Evolutionary conservation across 805 yeast species (phyloP).

Genomic region (Starmera quercuum): DNA sequence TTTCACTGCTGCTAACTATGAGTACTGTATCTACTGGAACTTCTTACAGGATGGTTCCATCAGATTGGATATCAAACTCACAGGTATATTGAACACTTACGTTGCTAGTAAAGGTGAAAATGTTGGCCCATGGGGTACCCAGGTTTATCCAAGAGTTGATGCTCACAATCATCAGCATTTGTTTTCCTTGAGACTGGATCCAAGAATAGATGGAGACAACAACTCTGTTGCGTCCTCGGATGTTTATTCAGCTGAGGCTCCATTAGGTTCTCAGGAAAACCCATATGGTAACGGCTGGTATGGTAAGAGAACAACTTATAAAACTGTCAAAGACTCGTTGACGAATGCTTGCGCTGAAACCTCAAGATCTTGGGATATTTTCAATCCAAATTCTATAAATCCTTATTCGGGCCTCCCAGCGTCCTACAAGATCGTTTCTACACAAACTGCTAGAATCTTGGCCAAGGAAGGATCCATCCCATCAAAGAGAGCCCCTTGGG

Average conservation of each 20-base stretch:
- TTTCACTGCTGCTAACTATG: conserved; percentile 83
- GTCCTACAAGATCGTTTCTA: conserved; percentile 69
- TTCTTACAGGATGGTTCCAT: conserved; percentile 81
- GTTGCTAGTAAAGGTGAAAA: conserved; percentile 57
- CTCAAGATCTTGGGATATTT: conserved; percentile 70
- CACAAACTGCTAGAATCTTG: conserved; percentile 64
- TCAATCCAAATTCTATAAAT: conserved; percentile 62
- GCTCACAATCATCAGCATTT: conserved; percentile 87
- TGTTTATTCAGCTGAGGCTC: conserved; percentile 50
- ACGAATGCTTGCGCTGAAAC: conserved; percentile 55
- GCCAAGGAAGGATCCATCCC: conserved; percentile 72
- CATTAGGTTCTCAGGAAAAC: conserved; percentile 61
- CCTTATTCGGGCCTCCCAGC: conserved; percentile 69
- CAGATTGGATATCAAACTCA: conserved; percentile 69
- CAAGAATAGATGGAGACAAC: conserved; percentile 74
- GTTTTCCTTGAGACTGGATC: conserved; percentile 71
- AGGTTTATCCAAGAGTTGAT: conserved; percentile 70
- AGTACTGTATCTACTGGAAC: conserved; percentile 77
- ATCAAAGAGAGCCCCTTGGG: conserved; percentile 80
- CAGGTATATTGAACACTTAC: conserved; percentile 78
- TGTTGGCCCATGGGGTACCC: conserved; percentile 71
- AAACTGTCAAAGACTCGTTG: conserved; percentile 59
- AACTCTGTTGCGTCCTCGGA: conserved; percentile 68
- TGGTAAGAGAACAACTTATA: conserved; percentile 57
- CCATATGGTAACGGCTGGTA: conserved; percentile 74